Evolutionary conservation across 148 eudicot genomes (phyloP).

Genomic region (Beta vulgaris): DNA sequence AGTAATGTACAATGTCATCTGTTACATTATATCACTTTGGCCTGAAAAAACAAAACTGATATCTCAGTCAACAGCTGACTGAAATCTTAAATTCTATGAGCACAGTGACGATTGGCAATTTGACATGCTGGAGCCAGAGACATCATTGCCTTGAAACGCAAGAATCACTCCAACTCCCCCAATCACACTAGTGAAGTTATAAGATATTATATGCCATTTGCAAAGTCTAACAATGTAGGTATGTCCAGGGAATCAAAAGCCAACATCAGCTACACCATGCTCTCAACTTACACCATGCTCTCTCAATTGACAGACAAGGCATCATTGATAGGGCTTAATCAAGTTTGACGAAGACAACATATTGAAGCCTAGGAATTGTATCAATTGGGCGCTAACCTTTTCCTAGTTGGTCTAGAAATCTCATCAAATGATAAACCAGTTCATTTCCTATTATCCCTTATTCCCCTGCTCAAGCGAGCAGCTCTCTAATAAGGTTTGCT

Average conservation of each 20-base stretch:
- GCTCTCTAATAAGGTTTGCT: not conserved
- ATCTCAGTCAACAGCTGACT: not conserved
- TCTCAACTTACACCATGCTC: not conserved
- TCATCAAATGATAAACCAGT: not conserved
- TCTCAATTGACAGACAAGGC: not conserved
- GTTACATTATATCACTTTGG: not conserved
- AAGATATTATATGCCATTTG: not conserved
- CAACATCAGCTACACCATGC: not conserved
- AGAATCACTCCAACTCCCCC: not conserved
- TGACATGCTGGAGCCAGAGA: constrained; percentile 1
- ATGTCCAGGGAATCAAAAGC: not conserved
- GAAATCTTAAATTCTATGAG: not conserved
- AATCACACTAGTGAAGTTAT: not conserved
- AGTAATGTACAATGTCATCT: not conserved
- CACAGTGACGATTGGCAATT: not conserved
- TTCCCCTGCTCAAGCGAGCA: not conserved
- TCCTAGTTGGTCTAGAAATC: not conserved
- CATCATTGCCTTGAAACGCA: not conserved
- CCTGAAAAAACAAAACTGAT: not conserved
- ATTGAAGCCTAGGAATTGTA: not conserved
- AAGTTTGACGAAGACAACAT: not conserved
- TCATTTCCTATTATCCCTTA: not conserved
- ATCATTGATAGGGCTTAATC: not conserved
- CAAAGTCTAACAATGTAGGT: not conserved
- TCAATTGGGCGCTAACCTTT: not conserved